Conservation (phyloP, 2,329 filamentous ascomycete genomes). For the Fusarium illudens region DNA sequence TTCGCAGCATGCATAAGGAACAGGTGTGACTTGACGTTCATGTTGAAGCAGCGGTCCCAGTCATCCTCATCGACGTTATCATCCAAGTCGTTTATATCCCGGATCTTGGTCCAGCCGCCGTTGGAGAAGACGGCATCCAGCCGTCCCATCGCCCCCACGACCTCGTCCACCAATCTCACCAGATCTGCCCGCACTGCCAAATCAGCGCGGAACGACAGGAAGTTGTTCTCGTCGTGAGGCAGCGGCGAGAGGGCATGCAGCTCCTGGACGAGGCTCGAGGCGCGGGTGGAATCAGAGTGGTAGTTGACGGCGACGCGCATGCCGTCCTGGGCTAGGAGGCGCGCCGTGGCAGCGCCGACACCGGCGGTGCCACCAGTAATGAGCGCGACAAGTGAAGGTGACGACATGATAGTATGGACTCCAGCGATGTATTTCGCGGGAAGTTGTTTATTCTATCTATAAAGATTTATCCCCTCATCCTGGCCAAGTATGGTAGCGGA, state of each 20-base stretch:
- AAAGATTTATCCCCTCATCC: not conserved
- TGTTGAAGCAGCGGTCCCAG: conserved; percentile 66
- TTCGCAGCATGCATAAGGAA: conserved; percentile 66
- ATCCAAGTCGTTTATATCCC: conserved; percentile 57
- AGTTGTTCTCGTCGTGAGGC: conserved; percentile 35
- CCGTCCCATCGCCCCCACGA: conserved; percentile 65
- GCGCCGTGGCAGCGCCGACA: conserved; percentile 73
- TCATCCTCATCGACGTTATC: conserved; percentile 65
- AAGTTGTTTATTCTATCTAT: not conserved
- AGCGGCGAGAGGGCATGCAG: conserved; percentile 58
- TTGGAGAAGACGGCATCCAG: conserved; percentile 84
- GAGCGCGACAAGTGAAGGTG: conserved; percentile 45
- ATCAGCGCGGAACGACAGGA: conserved; percentile 71
- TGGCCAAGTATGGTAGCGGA: not conserved
- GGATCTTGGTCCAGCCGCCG: conserved; percentile 64
- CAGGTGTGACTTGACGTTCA: conserved; percentile 70
- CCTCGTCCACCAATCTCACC: conserved; percentile 64
- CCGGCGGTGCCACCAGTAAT: conserved; percentile 69
- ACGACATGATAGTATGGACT: not conserved
- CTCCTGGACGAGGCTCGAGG: conserved; percentile 64
- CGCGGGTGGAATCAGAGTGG: conserved; percentile 66
- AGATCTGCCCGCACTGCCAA: conserved; percentile 68
- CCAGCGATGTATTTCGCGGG: not conserved
- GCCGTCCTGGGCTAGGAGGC: conserved; percentile 73
- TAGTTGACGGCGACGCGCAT: conserved; percentile 80